Base-by-base conservation (phyloP, 345 rosid species). In the Alliaria petiolata region DNA sequence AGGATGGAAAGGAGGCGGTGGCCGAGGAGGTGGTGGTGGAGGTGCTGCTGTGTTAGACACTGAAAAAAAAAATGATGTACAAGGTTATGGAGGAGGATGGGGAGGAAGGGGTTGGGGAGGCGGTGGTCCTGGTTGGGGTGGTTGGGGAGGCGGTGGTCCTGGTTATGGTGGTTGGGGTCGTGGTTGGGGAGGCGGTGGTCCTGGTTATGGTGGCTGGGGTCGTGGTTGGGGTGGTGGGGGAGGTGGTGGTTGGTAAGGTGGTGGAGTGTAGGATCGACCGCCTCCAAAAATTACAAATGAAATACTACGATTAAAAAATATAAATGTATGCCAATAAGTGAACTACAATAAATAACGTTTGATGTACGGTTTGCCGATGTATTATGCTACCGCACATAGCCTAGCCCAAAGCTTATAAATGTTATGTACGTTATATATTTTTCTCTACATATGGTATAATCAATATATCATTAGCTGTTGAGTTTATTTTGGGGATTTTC, bases 311-410 rank as follows among this genome's bases (percentile, higher is more conserved):
- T 40, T 39, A 70, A 3, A 28, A 31, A 62, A 20, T 59, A 40
- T n/a, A n/a, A n/a, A n/a, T n/a, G n/a, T n/a, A n/a, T n/a, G n/a
- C n/a, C n/a, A n/a, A n/a, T n/a, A n/a, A n/a, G n/a, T n/a, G 26
- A 65, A 51, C 38, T 38, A 51, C 9, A 42, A 13, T 52, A 64
- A 67, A 67, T 67, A 67, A 67, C 30, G 50, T 42, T 8, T 3
- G 34, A 67, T 54, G 62, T 47, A 28, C 31, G 70, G 58, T 49
- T 8, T 25, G 19, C 42, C 62, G 52, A 28, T 53, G 71, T 42
- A 42, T 44, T 34, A 8, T 25, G 62, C 35, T 51, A 44, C 49
- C 22, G 51, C 26, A 13, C 35, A 51, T 26, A 50, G 33, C 55
- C 55, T 50, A 22, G 55, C n/a, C 6, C 25, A 53, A 35, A 49